A percentile compares a stretch with the other conserved stretches of the same genome.
These are phyloP conservation scores for Cryphonectria parasitica DNA, from an alignment of 2,329 filamentous ascomycete species.

Conservation along the genomic window DNA sequence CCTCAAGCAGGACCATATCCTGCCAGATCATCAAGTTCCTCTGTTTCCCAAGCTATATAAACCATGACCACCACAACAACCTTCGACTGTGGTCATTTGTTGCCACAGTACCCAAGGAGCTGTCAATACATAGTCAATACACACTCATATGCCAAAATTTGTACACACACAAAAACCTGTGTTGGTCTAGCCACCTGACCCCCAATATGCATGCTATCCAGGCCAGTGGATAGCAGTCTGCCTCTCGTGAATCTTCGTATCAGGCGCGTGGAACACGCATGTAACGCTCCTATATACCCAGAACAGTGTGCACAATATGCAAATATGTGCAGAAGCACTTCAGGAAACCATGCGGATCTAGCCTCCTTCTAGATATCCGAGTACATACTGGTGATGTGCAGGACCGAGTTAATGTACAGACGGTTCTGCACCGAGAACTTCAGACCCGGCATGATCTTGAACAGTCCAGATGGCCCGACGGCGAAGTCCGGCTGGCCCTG, in stretches of 20 bases:
- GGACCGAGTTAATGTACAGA: conserved; percentile 35
- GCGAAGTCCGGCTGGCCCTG: conserved; percentile 34
- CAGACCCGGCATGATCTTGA: conserved; percentile 33
- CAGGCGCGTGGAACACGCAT: background rate
- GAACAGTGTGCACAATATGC: background rate
- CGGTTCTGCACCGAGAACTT: conserved; percentile 33
- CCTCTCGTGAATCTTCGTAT: background rate
- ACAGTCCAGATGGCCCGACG: conserved; percentile 36
- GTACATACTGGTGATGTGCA: conserved; percentile 31
- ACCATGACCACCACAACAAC: background rate
- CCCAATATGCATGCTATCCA: background rate
- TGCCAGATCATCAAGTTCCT: conserved; percentile 48
- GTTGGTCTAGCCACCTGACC: background rate
- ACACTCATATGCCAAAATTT: background rate
- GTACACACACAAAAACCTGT: background rate
- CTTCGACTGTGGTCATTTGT: background rate
- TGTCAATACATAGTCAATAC: background rate
- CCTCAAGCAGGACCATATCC: conserved; percentile 20
- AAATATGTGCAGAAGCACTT: background rate
- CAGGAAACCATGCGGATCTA: background rate
- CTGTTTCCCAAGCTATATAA: conserved; percentile 41
- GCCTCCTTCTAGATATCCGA: background rate
- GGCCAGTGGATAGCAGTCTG: background rate
- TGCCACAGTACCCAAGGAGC: background rate
- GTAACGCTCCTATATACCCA: background rate